These are phyloP conservation scores for Neophaeococcomyces mojaviensis DNA, from an alignment of 2,329 filamentous ascomycete genomes.

Conservation along the genomic window DNA sequence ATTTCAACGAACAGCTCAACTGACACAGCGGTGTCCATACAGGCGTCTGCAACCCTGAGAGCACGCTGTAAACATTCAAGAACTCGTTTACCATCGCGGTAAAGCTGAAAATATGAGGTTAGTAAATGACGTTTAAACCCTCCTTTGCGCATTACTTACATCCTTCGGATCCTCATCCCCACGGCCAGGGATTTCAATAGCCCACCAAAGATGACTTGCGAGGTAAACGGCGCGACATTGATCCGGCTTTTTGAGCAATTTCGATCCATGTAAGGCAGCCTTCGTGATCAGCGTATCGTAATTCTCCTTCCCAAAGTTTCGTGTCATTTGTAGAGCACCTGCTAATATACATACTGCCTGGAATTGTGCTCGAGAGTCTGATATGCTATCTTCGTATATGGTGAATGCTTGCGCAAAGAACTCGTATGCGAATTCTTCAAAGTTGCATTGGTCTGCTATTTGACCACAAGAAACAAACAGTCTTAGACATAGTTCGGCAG, in stretches of 20 bases:
- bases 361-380: constrained; percentile 93
- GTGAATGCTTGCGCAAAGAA: constrained; percentile 98
- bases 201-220: constrained; percentile 97
- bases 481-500: constrained; percentile 79
- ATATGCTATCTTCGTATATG: constrained; percentile 92
- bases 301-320: constrained; percentile 91
- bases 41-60: constrained; percentile 90
- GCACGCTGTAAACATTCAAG: constrained; percentile 93
- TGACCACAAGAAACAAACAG: constrained; percentile 89
- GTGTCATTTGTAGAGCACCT: constrained; percentile 75
- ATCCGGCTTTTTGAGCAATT: constrained; percentile 93
- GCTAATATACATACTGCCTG: constrained; percentile 95
- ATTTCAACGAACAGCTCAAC: constrained; percentile 99
- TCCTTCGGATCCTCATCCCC: constrained; percentile 74
- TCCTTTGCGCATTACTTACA: constrained; percentile 44
- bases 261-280: constrained; percentile 91
- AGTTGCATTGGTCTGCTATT: constrained; percentile 80
- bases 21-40: constrained; percentile 96
- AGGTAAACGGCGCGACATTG: constrained; percentile 95
- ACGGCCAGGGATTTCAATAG: constrained; percentile 69
- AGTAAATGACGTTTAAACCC: constrained; percentile 14
- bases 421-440: constrained; percentile 95
- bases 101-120: constrained; percentile 53
- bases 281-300: constrained; percentile 99
- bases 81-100: constrained; percentile 94